Evolutionary conservation across 305 asterid genomes (phyloP).

Genomic region (Rubia balearica): DNA sequence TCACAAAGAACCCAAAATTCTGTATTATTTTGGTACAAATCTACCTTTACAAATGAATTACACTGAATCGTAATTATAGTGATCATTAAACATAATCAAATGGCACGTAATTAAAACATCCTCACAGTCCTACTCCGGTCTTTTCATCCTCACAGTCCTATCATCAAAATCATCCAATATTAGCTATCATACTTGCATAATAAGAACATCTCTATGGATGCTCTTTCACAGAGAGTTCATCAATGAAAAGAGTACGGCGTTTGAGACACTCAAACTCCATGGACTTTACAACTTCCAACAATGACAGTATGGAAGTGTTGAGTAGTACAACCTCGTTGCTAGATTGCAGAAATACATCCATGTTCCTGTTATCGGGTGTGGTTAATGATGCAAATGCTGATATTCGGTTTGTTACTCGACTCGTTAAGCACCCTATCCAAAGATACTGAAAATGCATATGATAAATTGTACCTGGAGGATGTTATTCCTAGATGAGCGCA

Average conservation of each 20-base stretch:
- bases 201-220: slow-evolving; percentile 49
- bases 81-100: too few species aligned
- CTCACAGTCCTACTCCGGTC: background rate
- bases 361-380: slow-evolving; percentile 29
- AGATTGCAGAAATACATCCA: slow-evolving; percentile 46
- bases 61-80: background rate
- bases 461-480: slow-evolving; percentile 38
- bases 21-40: too few species aligned
- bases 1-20: too few species aligned
- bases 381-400: too few species aligned
- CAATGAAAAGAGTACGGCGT: slow-evolving; percentile 51
- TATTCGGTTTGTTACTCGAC: too few species aligned
- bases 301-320: slow-evolving; percentile 70
- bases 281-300: slow-evolving; percentile 53
- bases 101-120: too few species aligned
- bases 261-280: slow-evolving; percentile 43
- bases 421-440: too few species aligned
- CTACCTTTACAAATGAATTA: too few species aligned
- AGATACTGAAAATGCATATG: background rate
- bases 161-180: background rate
- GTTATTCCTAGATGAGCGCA: slow-evolving; percentile 53
- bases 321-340: slow-evolving; percentile 49
- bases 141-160: too few species aligned
- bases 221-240: slow-evolving; percentile 85
- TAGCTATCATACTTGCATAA: slow-evolving; percentile 43